Evolutionary conservation across 768 basidiomycete genomes (phyloP).

Genomic region (Amanita muscaria): DNA sequence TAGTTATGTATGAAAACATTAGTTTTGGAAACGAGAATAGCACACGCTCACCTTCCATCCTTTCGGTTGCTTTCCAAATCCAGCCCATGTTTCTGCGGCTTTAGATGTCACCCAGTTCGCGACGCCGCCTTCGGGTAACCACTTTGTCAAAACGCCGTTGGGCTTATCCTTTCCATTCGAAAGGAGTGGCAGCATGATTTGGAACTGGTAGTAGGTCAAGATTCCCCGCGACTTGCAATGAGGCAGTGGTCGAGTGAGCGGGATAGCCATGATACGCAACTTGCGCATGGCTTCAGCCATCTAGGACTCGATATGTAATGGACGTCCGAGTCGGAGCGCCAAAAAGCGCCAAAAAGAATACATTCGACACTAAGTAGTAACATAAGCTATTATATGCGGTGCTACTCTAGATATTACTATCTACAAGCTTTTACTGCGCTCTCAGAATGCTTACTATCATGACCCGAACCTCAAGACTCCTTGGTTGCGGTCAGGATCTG

Average conservation of each 20-base stretch:
- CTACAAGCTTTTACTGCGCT: background rate
- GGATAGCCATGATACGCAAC: constrained; percentile 38
- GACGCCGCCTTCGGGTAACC: constrained; percentile 34
- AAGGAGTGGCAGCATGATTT: constrained; percentile 17
- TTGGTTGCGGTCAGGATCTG: constrained; percentile 68
- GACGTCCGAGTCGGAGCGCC: constrained; percentile 4
- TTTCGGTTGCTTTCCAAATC: constrained; percentile 59
- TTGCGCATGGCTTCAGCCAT: constrained; percentile 23
- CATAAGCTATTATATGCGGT: background rate
- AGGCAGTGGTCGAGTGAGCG: constrained; percentile 30
- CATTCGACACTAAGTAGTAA: background rate
- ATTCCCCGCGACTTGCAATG: constrained; percentile 15
- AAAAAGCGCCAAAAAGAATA: too few relatives aligned
- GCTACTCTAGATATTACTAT: too few relatives aligned
- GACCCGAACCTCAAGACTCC: constrained; percentile 27
- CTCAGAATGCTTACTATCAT: constrained; percentile 1
- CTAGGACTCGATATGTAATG: constrained; percentile 17
- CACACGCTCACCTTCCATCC: constrained; percentile 61
- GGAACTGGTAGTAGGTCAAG: constrained; percentile 38
- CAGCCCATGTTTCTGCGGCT: constrained; percentile 50
- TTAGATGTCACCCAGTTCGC: constrained; percentile 43
- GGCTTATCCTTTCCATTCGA: constrained; percentile 10
- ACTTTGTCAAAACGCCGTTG: constrained; percentile 15
- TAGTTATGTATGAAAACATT: too few relatives aligned
- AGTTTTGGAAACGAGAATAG: too few relatives aligned